These are phyloP conservation scores for Pelargonium nanum DNA, from an alignment of 345 rosid species.

Conservation along the genomic window DNA sequence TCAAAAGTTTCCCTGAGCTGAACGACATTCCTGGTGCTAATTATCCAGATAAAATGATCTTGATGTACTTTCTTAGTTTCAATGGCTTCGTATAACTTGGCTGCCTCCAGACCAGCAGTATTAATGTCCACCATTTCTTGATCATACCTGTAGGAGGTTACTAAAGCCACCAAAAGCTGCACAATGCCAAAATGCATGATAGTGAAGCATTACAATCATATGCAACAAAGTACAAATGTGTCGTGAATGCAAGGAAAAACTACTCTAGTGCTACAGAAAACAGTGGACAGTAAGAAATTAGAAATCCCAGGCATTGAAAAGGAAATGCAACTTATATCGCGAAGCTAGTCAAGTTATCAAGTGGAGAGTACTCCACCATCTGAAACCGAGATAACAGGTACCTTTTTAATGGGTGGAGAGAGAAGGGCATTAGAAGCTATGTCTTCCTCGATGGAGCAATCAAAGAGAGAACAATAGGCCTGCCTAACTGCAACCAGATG, in stretches of 20 bases:
- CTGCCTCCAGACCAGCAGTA: constrained; percentile 51
- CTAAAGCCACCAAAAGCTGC: constrained; percentile 50
- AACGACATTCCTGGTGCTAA: constrained; percentile 54
- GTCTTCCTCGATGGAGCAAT: constrained; percentile 71
- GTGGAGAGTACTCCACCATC: no score
- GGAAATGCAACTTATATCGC: no score
- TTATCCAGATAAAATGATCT: constrained; percentile 51
- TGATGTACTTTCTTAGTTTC: constrained; percentile 43
- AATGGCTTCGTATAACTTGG: constrained; percentile 48
- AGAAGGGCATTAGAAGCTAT: constrained; percentile 35
- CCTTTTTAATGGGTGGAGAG: constrained; percentile 55
- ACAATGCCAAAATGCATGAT: not conserved
- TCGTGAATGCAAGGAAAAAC: no score
- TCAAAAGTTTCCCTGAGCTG: constrained; percentile 71
- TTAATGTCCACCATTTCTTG: constrained; percentile 42
- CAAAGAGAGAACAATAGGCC: constrained; percentile 57
- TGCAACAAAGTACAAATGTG: no score
- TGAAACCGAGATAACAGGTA: no score
- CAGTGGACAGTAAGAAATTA: no score
- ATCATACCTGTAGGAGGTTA: constrained; percentile 32
- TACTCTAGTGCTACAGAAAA: no score
- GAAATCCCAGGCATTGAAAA: no score
- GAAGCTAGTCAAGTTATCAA: no score
- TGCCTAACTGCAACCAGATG: constrained; percentile 68
- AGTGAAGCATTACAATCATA: no score